A percentile compares a stretch with the other conserved stretches of the same genome.
These are phyloP conservation scores for Populus alba DNA, from an alignment of 345 rosid species.

Conservation along the genomic window DNA sequence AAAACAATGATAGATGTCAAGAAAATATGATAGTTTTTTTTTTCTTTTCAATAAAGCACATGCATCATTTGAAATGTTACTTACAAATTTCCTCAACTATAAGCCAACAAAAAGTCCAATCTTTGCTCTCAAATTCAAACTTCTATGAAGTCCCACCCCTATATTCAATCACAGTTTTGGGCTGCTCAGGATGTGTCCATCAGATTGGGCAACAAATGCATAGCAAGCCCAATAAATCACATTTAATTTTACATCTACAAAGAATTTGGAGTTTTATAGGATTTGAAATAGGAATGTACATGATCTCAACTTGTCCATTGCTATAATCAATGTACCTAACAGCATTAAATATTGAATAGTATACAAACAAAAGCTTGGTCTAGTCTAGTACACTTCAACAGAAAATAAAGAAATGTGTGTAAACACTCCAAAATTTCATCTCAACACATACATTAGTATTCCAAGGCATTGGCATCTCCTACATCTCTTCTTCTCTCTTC, in stretches of 20 bases:
- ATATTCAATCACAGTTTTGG: not conserved
- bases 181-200: not conserved
- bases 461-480: not conserved
- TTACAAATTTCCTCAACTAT: not conserved
- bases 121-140: not conserved
- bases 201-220: not conserved
- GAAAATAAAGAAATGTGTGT: not conserved
- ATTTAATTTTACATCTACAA: not conserved
- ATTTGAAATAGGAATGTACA: not conserved
- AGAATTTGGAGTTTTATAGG: not conserved
- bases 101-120: not conserved
- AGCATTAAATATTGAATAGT: not conserved
- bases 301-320: not conserved
- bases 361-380: not conserved
- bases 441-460: not conserved
- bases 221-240: not conserved
- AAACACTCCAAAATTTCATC: not conserved
- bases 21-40: too few relatives aligned
- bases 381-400: not conserved
- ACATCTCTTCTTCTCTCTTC: not conserved
- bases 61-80: too few relatives aligned
- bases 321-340: not conserved
- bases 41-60: too few relatives aligned
- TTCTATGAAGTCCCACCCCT: not conserved
- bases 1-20: too few relatives aligned